Evolutionary conservation across 352 stramenopile species (phyloP).

Genomic region (Pseudoperonospora humuli): DNA sequence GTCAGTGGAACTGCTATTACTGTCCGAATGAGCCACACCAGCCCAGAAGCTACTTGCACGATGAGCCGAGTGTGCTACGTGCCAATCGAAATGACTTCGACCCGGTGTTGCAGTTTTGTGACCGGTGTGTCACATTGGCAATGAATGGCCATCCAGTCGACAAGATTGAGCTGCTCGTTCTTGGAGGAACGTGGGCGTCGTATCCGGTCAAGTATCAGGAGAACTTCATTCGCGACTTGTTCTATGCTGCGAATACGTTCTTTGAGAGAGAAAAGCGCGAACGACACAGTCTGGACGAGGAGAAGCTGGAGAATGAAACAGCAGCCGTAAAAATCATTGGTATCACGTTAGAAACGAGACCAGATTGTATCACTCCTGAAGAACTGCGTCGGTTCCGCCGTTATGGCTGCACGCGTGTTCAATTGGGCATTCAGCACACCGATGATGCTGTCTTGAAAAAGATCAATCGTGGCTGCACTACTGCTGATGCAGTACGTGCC

Average conservation of each 20-base stretch:
- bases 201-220: slow-evolving; percentile 89
- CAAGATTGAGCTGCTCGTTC: slow-evolving; percentile 89
- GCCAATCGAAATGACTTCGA: slow-evolving; percentile 91
- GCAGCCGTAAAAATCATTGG: slow-evolving; percentile 85
- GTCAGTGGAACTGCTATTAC: slow-evolving; percentile 95
- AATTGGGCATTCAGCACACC: slow-evolving; percentile 90
- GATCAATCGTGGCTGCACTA: slow-evolving; percentile 87
- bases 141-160: slow-evolving; percentile 91
- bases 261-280: slow-evolving; percentile 66
- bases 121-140: slow-evolving; percentile 83
- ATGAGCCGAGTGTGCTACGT: slow-evolving; percentile 88
- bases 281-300: slow-evolving; percentile 69
- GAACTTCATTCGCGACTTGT: slow-evolving; percentile 87
- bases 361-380: slow-evolving; percentile 86
- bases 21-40: slow-evolving; percentile 90
- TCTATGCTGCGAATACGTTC: slow-evolving; percentile 90
- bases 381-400: slow-evolving; percentile 77
- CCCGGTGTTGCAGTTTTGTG: slow-evolving; percentile 88
- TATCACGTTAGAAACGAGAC: slow-evolving; percentile 86
- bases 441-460: slow-evolving; percentile 86
- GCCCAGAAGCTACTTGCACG: slow-evolving; percentile 89
- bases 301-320: slow-evolving; percentile 86
- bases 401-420: slow-evolving; percentile 83
- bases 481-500: slow-evolving; percentile 56
- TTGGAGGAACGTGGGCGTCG: slow-evolving; percentile 89